Conservation (phyloP, 2,329 filamentous ascomycete genomes). For the Aspergillus cejpii region DNA sequence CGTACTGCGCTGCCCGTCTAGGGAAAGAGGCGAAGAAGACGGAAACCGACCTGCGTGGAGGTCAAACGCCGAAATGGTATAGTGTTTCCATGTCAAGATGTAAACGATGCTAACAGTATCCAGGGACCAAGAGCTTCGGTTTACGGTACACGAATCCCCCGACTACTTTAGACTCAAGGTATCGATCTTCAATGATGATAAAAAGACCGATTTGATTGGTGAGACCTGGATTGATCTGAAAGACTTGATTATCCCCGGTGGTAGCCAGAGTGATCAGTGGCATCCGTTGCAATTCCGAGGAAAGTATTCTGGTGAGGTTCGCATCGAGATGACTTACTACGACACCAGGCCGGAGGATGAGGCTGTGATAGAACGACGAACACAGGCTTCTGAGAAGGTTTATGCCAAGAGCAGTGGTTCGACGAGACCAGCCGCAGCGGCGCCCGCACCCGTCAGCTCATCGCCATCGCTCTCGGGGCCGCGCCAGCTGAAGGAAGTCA, state of each 20-base stretch:
- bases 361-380: slow-evolving; percentile 51
- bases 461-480: slow-evolving; percentile 38
- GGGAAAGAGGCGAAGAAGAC: slow-evolving; percentile 98
- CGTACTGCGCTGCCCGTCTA: slow-evolving; percentile 86
- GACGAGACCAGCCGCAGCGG: slow-evolving; percentile 10
- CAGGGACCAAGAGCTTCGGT: slow-evolving; percentile 97
- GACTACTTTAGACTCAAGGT: slow-evolving; percentile 96
- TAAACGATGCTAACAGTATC: slow-evolving; percentile 8
- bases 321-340: slow-evolving; percentile 94
- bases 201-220: slow-evolving; percentile 92
- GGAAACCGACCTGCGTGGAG: slow-evolving; percentile 83
- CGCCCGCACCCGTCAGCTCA: slow-evolving; percentile 12
- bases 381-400: slow-evolving; percentile 34
- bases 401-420: slow-evolving; percentile 27
- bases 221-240: slow-evolving; percentile 84
- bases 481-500: slow-evolving; percentile 59
- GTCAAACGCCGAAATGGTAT: slow-evolving; percentile 93
- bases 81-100: not conserved
- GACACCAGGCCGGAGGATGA: slow-evolving; percentile 82
- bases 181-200: slow-evolving; percentile 96
- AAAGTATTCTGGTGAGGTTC: slow-evolving; percentile 91
- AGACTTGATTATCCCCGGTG: slow-evolving; percentile 72
- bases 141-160: slow-evolving; percentile 89
- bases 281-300: slow-evolving; percentile 79
- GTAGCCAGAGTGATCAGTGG: slow-evolving; percentile 92